Base-by-base conservation (phyloP, 257 asterid species). In the Ophiorrhiza pumila region DNA sequence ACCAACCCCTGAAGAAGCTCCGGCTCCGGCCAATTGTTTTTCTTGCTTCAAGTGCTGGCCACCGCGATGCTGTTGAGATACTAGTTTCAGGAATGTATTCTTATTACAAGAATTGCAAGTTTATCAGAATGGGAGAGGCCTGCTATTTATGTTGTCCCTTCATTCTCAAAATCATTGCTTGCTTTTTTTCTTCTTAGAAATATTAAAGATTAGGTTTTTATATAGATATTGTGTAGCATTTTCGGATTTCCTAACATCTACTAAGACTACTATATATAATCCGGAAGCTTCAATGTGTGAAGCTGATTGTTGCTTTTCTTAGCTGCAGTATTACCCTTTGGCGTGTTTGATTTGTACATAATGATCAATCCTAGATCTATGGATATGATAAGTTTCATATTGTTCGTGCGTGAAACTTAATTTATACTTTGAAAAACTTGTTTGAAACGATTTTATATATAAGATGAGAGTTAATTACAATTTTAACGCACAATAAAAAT, bases 11-110 rank as follows among this genome's bases (percentile, higher is more conserved):
- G 43, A 71, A 62, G 60, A 34, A 43, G n/a, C n/a, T n/a, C n/a
- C n/a, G n/a, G 71, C 69, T 23, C 6, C 62, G 0, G 58, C 32
- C 42, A 53, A 57, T 46, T 80, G 83, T 75, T 80, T 80, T 63
- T 75, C 75, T 67, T 76, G 80, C 69, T 34, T 43, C 47, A 2
- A 18, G 0, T 76, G 78, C 52, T 80, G 78, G 61, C 80, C 83
- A n/a, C 74, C 73, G 47, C 18, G 7, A 43, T 75, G 83, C 71
- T 75, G 80, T 59, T 80, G 69, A 59, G 68, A 46, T 12, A 39
- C 35, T 27, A 56, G 53, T 56, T 65, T 45, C 65, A 25, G 9
- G 52, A 37, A 35, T 42, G 23, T 45, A 53, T 52, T 69, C 37
- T 13, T 14, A n/a, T 53, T 23, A 55, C 65, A 12, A 53, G 34